Percentiles rank a stretch among this genome's conserved stretches.
Evolutionary conservation across 2,329 filamentous ascomycete genomes (phyloP).

Genomic region (Lojkania enalia): DNA sequence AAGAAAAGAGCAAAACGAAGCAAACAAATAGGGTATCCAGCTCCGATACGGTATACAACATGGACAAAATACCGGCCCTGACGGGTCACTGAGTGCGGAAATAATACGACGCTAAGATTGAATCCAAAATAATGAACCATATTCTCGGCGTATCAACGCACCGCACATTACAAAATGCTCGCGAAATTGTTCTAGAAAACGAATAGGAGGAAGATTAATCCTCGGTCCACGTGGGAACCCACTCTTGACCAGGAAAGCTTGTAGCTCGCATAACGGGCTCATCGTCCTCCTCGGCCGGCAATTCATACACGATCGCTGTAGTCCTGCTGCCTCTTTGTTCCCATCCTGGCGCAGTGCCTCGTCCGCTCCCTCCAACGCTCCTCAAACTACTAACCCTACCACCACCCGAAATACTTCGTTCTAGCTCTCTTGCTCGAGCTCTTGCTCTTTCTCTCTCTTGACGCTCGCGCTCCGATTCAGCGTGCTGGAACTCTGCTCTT

Average conservation of each 20-base stretch:
- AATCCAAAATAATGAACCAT: no score
- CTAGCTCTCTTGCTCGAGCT: constrained; percentile 38
- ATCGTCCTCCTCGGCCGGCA: constrained; percentile 49
- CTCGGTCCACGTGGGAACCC: constrained; percentile 58
- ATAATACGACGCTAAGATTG: no score
- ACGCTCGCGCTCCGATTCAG: constrained; percentile 28
- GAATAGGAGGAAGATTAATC: no score
- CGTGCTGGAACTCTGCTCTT: constrained; percentile 31
- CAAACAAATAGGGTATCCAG: no score
- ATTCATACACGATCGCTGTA: constrained; percentile 33
- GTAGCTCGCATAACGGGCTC: constrained; percentile 66
- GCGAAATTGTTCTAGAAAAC: no score
- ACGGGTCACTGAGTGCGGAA: no score
- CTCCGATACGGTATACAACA: no score
- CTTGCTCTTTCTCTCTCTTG: constrained; percentile 34
- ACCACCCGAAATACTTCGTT: constrained; percentile 39
- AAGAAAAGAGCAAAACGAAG: no score
- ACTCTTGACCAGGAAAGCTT: constrained; percentile 72
- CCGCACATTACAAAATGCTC: no score
- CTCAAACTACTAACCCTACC: constrained; percentile 36
- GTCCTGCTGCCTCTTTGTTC: constrained; percentile 29
- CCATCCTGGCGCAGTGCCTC: constrained; percentile 31
- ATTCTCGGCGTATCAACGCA: no score
- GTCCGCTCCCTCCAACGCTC: constrained; percentile 32
- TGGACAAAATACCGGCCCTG: no score